These are phyloP conservation scores for Microthlaspi erraticum DNA, from an alignment of 345 rosid genomes.

Conservation along the genomic window DNA sequence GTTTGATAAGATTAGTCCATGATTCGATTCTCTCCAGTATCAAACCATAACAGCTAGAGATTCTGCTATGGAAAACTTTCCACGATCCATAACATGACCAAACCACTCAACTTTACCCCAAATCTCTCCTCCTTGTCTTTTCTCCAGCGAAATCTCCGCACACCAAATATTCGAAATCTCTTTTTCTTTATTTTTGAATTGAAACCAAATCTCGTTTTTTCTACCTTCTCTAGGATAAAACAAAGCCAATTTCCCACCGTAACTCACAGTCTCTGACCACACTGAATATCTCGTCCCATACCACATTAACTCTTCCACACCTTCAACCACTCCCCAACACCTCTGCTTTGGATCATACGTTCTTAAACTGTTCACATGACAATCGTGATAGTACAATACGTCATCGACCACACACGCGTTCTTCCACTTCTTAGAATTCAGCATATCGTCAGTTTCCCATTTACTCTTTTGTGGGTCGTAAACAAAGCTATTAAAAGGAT, in stretches of 20 bases:
- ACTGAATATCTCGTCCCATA: neutral
- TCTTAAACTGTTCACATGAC: neutral
- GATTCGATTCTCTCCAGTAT: too few relatives aligned
- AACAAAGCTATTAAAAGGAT: too few relatives aligned
- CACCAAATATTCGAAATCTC: too few relatives aligned
- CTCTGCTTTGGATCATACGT: neutral
- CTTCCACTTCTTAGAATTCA: neutral
- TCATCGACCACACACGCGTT: neutral
- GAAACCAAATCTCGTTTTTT: neutral
- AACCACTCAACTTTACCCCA: too few relatives aligned
- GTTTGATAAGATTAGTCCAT: too few relatives aligned
- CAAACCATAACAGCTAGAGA: too few relatives aligned
- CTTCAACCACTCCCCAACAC: slow-evolving; percentile 7
- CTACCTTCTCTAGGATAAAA: neutral
- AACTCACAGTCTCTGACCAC: neutral
- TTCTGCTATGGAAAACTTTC: too few relatives aligned
- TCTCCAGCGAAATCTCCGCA: too few relatives aligned
- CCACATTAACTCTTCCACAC: neutral
- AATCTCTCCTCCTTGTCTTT: too few relatives aligned
- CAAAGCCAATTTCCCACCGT: neutral
- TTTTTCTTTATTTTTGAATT: too few relatives aligned
- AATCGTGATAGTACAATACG: neutral
- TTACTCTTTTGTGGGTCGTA: neutral
- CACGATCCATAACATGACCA: too few relatives aligned
- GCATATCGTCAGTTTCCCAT: neutral